Evolutionary conservation across 495 filamentous ascomycete genomes (phyloP).

Genomic region (Aspergillus steynii): DNA sequence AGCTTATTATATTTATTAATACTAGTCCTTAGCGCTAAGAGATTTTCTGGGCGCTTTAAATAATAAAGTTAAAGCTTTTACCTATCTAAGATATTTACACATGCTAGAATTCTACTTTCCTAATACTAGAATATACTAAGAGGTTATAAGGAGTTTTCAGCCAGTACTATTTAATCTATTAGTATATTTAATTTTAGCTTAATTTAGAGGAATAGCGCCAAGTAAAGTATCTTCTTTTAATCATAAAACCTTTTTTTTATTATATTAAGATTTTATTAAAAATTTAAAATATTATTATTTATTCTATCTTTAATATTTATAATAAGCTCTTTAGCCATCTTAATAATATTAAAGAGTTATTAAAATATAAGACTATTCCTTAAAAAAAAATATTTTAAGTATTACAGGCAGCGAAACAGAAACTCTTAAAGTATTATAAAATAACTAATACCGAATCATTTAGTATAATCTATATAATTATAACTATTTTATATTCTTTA

Average conservation of each 20-base stretch:
- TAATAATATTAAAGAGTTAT: not conserved
- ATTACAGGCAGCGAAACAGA: not conserved
- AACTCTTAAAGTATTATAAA: constrained; percentile 16
- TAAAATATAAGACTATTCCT: not conserved
- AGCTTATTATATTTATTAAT: not conserved
- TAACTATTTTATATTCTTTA: constrained; percentile 17
- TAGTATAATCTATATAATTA: constrained; percentile 22
- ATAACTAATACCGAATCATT: constrained; percentile 9
- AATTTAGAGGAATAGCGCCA: constrained; percentile 19
- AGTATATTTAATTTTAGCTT: constrained; percentile 1
- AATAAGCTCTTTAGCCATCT: not conserved
- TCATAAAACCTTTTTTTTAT: constrained; percentile 15
- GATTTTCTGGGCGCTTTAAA: not conserved
- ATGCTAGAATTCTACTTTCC: not conserved
- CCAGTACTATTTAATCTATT: not conserved
- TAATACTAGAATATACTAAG: not conserved
- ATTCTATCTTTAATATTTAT: constrained; percentile 12
- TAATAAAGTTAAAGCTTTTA: not conserved
- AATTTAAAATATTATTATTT: constrained; percentile 15
- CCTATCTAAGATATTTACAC: not conserved
- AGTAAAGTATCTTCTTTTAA: constrained; percentile 21
- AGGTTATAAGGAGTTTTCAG: not conserved
- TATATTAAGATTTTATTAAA: constrained; percentile 12
- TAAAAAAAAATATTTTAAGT: constrained; percentile 16
- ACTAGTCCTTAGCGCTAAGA: not conserved